A percentile compares a stretch with the other conserved stretches of the same genome.
Conservation (phyloP, 352 stramenopile species). For the Pythium aquatile region DNA sequence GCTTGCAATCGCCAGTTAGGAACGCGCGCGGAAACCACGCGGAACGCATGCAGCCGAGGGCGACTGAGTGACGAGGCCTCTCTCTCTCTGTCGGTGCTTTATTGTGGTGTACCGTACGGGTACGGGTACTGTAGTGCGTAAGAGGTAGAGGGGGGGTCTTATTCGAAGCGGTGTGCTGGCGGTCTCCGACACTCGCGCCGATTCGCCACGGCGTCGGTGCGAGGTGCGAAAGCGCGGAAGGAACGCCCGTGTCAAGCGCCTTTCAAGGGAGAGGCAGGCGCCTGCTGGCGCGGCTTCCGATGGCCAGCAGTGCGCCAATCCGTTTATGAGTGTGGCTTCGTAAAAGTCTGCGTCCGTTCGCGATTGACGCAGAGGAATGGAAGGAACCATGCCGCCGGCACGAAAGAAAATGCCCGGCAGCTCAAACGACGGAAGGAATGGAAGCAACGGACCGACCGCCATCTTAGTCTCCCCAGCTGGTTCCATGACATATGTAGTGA, state of each 20-base stretch:
- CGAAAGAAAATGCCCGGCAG: conserved; percentile 1
- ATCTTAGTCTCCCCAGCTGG: not conserved
- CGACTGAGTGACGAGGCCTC: conserved; percentile 1
- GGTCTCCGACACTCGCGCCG: not conserved
- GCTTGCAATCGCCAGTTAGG: not conserved
- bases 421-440: not conserved
- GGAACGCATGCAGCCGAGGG: not conserved
- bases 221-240: not conserved
- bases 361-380: conserved; percentile 2
- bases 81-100: not conserved
- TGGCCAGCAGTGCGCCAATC: not conserved
- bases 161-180: not conserved
- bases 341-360: conserved; percentile 5
- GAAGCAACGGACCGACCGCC: not conserved
- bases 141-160: not conserved
- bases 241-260: not conserved
- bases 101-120: too few relatives aligned
- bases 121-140: too few relatives aligned
- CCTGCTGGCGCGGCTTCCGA: not conserved
- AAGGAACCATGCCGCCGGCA: not conserved
- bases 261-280: conserved; percentile 1
- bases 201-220: conserved; percentile 4
- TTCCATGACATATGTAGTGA: not conserved
- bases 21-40: not conserved
- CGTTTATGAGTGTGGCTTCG: conserved; percentile 2